These are phyloP conservation scores for Melampsora americana DNA, from an alignment of 1,284 basidiomycete genomes.

Conservation along the genomic window DNA sequence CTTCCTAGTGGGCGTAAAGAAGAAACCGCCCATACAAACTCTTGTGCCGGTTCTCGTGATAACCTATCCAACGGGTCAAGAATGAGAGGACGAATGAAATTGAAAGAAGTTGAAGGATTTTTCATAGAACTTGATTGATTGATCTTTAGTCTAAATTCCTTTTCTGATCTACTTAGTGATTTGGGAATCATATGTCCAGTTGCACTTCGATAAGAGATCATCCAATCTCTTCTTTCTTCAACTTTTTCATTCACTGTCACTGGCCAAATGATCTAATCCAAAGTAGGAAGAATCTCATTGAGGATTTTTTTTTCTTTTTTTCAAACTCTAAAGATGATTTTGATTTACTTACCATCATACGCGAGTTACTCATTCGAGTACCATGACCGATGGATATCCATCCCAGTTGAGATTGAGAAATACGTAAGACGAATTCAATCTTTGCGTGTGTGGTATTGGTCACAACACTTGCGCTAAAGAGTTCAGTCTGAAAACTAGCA, in stretches of 20 bases:
- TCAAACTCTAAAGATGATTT: background rate
- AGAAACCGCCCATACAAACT: constrained; percentile 34
- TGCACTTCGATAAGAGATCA: constrained; percentile 31
- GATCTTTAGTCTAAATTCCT: constrained; percentile 13
- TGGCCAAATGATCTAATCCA: constrained; percentile 37
- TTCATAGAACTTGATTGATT: background rate
- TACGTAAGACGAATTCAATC: constrained; percentile 15
- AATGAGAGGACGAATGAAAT: constrained; percentile 22
- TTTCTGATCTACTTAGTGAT: constrained; percentile 12
- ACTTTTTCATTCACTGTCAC: background rate
- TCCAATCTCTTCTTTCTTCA: constrained; percentile 14
- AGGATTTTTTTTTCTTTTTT: background rate
- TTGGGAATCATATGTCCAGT: constrained; percentile 38
- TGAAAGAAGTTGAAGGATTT: background rate
- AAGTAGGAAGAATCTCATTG: background rate
- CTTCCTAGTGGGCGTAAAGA: constrained; percentile 11
- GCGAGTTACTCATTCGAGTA: constrained; percentile 39
- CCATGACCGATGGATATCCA: constrained; percentile 42
- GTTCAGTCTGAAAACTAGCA: constrained; percentile 10
- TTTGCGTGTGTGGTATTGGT: constrained; percentile 36
- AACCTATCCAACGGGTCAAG: constrained; percentile 25
- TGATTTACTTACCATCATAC: constrained; percentile 33
- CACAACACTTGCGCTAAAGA: constrained; percentile 22
- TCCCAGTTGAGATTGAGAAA: constrained; percentile 18
- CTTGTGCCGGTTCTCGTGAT: constrained; percentile 11